These are phyloP conservation scores for Limnanthes douglasii DNA, from an alignment of 345 rosid genomes.

Conservation along the genomic window DNA sequence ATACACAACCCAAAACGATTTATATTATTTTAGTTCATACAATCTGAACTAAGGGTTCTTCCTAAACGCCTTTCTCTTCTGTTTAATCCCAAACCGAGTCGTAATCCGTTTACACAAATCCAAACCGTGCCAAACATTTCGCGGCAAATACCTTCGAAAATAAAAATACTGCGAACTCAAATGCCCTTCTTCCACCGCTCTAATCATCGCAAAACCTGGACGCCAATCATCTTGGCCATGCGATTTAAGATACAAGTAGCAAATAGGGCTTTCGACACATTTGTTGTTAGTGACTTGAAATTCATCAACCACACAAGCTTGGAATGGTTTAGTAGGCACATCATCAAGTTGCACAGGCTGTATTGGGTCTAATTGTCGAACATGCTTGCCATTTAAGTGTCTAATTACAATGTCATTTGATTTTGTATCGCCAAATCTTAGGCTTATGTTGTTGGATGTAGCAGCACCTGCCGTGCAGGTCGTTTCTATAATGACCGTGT, in stretches of 20 bases:
- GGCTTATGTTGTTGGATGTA: slow-evolving; percentile 23
- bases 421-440: slow-evolving; percentile 29
- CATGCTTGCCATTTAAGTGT: slow-evolving; percentile 22
- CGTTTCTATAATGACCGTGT: slow-evolving; percentile 30
- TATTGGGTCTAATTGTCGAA: slow-evolving; percentile 21
- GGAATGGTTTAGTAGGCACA: slow-evolving; percentile 28
- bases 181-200: slow-evolving; percentile 10
- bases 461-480: slow-evolving; percentile 28
- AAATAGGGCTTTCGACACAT: slow-evolving; percentile 24
- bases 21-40: too few species aligned
- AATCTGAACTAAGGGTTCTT: too few species aligned
- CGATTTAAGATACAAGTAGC: slow-evolving; percentile 29
- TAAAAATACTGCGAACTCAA: slow-evolving; percentile 22
- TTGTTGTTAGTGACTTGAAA: slow-evolving; percentile 19
- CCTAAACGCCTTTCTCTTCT: slow-evolving; percentile 13
- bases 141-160: slow-evolving; percentile 29
- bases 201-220: slow-evolving; percentile 28
- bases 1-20: too few species aligned
- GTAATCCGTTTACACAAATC: slow-evolving; percentile 28
- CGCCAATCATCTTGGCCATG: slow-evolving; percentile 33
- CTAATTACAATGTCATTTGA: slow-evolving; percentile 23
- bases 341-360: slow-evolving; percentile 21
- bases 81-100: slow-evolving; percentile 31
- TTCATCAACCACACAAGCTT: slow-evolving; percentile 33
- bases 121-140: slow-evolving; percentile 33